Conservation (phyloP, 2,329 filamentous ascomycete genomes). For the Onygenales sp. region DNA sequence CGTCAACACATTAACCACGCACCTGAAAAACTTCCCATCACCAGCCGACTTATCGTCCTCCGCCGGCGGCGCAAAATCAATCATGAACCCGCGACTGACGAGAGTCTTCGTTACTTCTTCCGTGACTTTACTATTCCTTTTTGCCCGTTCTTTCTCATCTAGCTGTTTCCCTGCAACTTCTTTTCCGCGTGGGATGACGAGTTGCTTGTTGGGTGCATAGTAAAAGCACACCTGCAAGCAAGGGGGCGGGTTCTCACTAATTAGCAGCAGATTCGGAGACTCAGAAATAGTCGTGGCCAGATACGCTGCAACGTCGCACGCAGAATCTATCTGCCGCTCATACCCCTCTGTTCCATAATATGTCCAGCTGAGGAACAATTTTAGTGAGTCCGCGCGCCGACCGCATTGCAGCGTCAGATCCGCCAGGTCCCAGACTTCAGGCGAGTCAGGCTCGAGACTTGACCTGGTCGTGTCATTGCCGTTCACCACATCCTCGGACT, state of each 20-base stretch:
- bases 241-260: slow-evolving; percentile 67
- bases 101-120: slow-evolving; percentile 45
- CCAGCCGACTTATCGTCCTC: slow-evolving; percentile 41
- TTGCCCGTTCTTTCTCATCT: slow-evolving; percentile 26
- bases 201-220: slow-evolving; percentile 52
- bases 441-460: slow-evolving; percentile 23
- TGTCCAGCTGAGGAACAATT: slow-evolving; percentile 79
- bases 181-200: slow-evolving; percentile 29
- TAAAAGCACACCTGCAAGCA: slow-evolving; percentile 97
- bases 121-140: slow-evolving; percentile 47
- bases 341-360: slow-evolving; percentile 79
- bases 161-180: slow-evolving; percentile 15
- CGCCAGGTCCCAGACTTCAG: slow-evolving; percentile 76
- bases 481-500: slow-evolving; percentile 27
- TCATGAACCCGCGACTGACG: slow-evolving; percentile 56
- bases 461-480: slow-evolving; percentile 10
- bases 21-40: slow-evolving; percentile 57
- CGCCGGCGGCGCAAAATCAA: slow-evolving; percentile 52
- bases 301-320: slow-evolving; percentile 61
- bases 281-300: slow-evolving; percentile 52
- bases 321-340: slow-evolving; percentile 57
- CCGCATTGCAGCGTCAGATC: slow-evolving; percentile 93
- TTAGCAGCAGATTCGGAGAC: slow-evolving; percentile 55
- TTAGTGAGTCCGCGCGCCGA: slow-evolving; percentile 72
- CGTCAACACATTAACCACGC: slow-evolving; percentile 57